Evolutionary conservation across 148 eudicot genomes (phyloP).

Genomic region (Euryodendron excelsum): DNA sequence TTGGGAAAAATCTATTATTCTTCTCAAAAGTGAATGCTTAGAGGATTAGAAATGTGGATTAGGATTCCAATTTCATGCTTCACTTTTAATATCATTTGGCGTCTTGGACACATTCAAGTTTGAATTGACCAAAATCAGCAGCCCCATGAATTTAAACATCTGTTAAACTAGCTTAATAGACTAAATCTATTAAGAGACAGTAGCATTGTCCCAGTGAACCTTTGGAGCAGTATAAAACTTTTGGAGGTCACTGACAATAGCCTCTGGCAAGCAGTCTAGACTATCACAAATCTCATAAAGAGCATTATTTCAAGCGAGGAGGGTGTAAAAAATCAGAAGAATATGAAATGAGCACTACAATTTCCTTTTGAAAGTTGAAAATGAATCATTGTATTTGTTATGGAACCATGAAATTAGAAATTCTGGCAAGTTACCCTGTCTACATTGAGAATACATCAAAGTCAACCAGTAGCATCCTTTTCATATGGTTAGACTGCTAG

Average conservation of each 20-base stretch:
- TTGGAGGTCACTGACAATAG: no score
- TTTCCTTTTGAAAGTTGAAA: slow-evolving; percentile 1
- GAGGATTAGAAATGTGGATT: not conserved
- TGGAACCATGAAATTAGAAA: not conserved
- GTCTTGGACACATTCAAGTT: no score
- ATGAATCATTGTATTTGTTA: not conserved
- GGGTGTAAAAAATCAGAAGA: not conserved
- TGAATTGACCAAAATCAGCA: no score
- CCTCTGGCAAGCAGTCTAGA: no score
- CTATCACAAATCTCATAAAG: no score
- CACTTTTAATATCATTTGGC: no score
- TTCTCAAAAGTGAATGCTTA: not conserved
- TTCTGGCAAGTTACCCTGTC: not conserved
- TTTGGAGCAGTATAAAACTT: no score
- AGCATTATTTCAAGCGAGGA: not conserved
- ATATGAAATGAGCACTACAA: not conserved
- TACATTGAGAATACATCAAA: not conserved
- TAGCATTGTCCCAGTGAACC: no score
- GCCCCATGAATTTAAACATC: no score
- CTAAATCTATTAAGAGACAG: no score
- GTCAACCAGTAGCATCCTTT: not conserved
- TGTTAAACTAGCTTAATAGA: no score
- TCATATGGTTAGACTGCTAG: not conserved
- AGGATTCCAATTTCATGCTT: not conserved
- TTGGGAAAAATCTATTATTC: not conserved